phyloP scores from a whole-genome alignment of 805 yeast genomes.

The Dipodascus geniculatus region DNA sequence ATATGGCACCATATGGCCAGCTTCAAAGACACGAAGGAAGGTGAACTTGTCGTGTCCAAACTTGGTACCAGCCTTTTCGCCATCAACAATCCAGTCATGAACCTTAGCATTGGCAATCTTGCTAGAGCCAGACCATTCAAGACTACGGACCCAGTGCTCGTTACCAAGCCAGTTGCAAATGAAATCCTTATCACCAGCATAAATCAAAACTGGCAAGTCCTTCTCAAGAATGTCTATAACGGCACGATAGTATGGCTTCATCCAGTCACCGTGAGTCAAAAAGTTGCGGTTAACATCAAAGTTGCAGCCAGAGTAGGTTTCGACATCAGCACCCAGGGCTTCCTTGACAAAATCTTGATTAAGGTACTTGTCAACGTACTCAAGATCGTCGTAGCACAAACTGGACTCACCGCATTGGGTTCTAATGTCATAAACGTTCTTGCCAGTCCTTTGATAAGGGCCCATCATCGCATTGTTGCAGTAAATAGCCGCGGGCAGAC shows the following conservation, averaged over 20 bases:
- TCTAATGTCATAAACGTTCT: constrained; percentile 86
- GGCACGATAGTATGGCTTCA: constrained; percentile 71
- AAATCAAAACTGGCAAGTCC: constrained; percentile 71
- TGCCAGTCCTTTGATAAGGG: constrained; percentile 75
- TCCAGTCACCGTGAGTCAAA: constrained; percentile 83
- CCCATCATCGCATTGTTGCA: constrained; percentile 77
- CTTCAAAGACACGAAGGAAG: constrained; percentile 73
- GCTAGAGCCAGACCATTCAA: constrained; percentile 53
- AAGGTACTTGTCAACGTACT: constrained; percentile 65
- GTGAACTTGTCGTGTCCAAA: constrained; percentile 65
- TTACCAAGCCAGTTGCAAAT: constrained; percentile 97
- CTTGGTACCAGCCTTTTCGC: constrained; percentile 50
- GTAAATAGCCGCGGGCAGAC: constrained; percentile 85
- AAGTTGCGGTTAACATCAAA: constrained; percentile 74
- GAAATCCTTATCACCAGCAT: constrained; percentile 94
- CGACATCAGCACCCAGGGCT: constrained; percentile 87
- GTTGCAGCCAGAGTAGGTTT: constrained; percentile 64
- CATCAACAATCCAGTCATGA: constrained; percentile 30
- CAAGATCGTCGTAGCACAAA: constrained; percentile 72
- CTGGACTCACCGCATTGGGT: constrained; percentile 53
- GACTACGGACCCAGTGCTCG: constrained; percentile 67
- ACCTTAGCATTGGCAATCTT: constrained; percentile 35
- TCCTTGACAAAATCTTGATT: constrained; percentile 64
- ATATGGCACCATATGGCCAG: constrained; percentile 94
- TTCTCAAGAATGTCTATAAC: constrained; percentile 61